phyloP scores from a whole-genome alignment of 257 asterid species.

The Solanum rostratum region DNA sequence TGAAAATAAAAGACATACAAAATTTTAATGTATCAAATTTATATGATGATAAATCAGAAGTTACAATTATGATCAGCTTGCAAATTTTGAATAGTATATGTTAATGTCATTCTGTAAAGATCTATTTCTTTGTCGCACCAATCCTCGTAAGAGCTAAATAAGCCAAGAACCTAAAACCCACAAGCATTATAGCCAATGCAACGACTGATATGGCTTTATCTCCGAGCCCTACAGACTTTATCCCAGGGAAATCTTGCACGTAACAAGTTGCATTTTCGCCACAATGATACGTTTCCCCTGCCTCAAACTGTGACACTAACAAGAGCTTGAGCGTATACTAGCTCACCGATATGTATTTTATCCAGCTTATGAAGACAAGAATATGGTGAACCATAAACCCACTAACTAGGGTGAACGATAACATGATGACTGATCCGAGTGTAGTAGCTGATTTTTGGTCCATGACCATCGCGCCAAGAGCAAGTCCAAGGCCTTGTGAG shows the following conservation, averaged over 20 bases:
- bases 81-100: no score
- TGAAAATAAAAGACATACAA: no score
- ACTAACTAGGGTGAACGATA: conserved; percentile 42
- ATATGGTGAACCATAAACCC: conserved; percentile 62
- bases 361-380: conserved; percentile 49
- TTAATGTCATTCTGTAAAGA: not conserved
- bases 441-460: conserved; percentile 42
- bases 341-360: conserved; percentile 49
- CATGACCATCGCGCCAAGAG: conserved; percentile 68
- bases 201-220: conserved; percentile 14
- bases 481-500: conserved; percentile 68
- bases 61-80: no score
- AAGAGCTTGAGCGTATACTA: conserved; percentile 55
- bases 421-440: conserved; percentile 55
- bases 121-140: conserved; percentile 47
- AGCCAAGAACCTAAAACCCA: conserved; percentile 55
- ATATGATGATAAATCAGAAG: not conserved
- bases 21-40: not conserved
- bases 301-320: conserved; percentile 35
- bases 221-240: conserved; percentile 44
- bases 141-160: conserved; percentile 70
- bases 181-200: conserved; percentile 52
- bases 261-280: conserved; percentile 16
- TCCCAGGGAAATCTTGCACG: conserved; percentile 43
- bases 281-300: conserved; percentile 40